A percentile compares a stretch with the other conserved stretches of the same genome.
These are phyloP conservation scores for Saccharum hybrid DNA, from an alignment of 202 grass and related monocot genomes.

Conservation along the genomic window DNA sequence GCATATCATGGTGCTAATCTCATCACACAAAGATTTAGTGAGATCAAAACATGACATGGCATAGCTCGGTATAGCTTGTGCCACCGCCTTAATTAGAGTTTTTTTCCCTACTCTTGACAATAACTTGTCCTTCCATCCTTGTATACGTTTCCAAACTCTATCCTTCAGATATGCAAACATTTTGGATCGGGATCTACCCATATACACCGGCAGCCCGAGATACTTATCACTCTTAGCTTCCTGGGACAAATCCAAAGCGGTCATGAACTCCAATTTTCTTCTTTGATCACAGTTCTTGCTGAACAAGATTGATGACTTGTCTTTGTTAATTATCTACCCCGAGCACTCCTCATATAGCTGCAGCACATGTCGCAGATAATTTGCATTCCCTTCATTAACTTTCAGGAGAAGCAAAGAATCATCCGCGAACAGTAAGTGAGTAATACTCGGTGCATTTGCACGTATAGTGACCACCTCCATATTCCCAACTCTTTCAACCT, in stretches of 20 bases:
- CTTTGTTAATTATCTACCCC: too few relatives aligned
- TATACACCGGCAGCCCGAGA: accelerated
- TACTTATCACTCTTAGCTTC: not conserved
- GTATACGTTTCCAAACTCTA: not conserved
- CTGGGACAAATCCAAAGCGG: not conserved
- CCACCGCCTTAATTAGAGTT: not conserved
- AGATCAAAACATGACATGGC: not conserved
- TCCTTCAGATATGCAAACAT: too few relatives aligned
- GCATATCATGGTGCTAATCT: not conserved
- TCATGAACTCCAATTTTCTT: too few relatives aligned
- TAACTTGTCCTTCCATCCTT: not conserved
- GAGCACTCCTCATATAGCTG: too few relatives aligned
- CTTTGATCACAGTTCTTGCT: not conserved
- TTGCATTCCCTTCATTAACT: too few relatives aligned
- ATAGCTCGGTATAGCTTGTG: not conserved
- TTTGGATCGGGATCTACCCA: too few relatives aligned
- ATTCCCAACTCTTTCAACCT: not conserved
- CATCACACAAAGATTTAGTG: not conserved
- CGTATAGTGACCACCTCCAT: not conserved
- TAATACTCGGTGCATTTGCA: too few relatives aligned
- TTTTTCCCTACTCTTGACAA: not conserved
- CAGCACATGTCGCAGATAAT: too few relatives aligned
- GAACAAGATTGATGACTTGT: not conserved
- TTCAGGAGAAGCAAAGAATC: too few relatives aligned
- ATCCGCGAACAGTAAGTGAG: too few relatives aligned